Evolutionary conservation across 2,329 filamentous ascomycete species (phyloP).

Genomic region (Mariannaea elegans): DNA sequence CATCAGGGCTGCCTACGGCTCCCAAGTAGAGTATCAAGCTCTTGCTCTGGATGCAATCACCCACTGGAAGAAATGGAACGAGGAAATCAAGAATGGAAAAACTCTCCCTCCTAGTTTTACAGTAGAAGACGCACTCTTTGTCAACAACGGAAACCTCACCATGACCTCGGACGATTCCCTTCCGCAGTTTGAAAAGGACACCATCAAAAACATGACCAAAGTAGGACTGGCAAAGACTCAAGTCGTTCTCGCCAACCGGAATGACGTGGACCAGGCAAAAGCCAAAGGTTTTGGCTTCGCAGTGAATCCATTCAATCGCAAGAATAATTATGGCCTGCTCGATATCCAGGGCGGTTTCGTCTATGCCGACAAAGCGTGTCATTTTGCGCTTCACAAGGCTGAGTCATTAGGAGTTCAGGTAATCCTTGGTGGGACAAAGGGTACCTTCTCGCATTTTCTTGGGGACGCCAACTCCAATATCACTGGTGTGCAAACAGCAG

Average conservation of each 20-base stretch:
- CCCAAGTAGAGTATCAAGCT: slow-evolving; percentile 4
- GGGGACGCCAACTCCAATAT: slow-evolving; percentile 31
- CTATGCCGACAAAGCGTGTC: slow-evolving; percentile 56
- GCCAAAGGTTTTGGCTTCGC: slow-evolving; percentile 41
- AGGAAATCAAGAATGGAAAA: neutral
- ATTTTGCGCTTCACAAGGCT: slow-evolving; percentile 54
- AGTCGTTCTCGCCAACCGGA: neutral
- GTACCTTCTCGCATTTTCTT: slow-evolving; percentile 42
- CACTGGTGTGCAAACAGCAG: slow-evolving; percentile 49
- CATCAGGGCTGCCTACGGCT: slow-evolving; percentile 12
- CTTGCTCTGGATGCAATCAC: slow-evolving; percentile 14
- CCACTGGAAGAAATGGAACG: slow-evolving; percentile 12
- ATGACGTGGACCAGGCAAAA: slow-evolving; percentile 39
- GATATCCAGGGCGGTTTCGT: slow-evolving; percentile 57
- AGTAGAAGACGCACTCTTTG: neutral
- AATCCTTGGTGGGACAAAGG: slow-evolving; percentile 46
- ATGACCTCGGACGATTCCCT: neutral
- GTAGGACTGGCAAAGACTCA: slow-evolving; percentile 1
- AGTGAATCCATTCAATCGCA: slow-evolving; percentile 50
- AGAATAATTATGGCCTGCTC: slow-evolving; percentile 49
- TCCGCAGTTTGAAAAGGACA: slow-evolving; percentile 6
- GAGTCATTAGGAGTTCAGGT: slow-evolving; percentile 51
- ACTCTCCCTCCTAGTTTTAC: slow-evolving; percentile 4
- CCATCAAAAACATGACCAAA: slow-evolving; percentile 13
- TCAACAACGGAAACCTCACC: slow-evolving; percentile 17